Evolutionary conservation across 495 filamentous ascomycete species (phyloP).

Genomic region (Hypomontagnella submonticulosa): DNA sequence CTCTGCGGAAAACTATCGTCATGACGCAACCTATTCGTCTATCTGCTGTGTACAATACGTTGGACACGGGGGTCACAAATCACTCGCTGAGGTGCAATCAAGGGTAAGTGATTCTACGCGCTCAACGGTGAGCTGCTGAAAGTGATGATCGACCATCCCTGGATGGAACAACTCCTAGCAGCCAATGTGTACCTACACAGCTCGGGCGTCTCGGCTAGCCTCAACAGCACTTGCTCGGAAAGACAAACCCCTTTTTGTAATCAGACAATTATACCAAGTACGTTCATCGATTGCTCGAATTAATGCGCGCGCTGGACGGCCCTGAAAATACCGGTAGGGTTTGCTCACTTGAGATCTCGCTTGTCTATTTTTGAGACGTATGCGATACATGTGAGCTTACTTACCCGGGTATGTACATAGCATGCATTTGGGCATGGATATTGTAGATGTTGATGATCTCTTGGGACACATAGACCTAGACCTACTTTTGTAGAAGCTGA

Average conservation of each 20-base stretch:
- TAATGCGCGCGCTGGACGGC: too few species aligned
- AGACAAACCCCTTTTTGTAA: not conserved
- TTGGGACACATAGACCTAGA: not conserved
- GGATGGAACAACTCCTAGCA: conserved; percentile 16
- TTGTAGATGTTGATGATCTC: too few species aligned
- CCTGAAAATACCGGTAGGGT: too few species aligned
- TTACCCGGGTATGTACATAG: not conserved
- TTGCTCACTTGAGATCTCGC: not conserved
- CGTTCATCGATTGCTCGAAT: not conserved
- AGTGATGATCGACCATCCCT: conserved; percentile 29
- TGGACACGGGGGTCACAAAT: conserved; percentile 4
- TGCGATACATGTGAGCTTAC: conserved; percentile 22
- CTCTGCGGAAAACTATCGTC: conserved; percentile 17
- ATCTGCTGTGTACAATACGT: conserved; percentile 8
- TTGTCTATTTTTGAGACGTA: conserved; percentile 14
- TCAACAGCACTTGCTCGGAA: conserved; percentile 14
- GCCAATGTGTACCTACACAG: conserved; percentile 21
- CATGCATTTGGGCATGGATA: too few species aligned
- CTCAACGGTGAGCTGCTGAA: conserved; percentile 25
- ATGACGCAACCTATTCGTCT: conserved; percentile 35
- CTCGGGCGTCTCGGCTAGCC: conserved; percentile 34
- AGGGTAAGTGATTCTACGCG: conserved; percentile 22
- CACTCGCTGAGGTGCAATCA: conserved; percentile 21
- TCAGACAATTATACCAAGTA: conserved; percentile 10
- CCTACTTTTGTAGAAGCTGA: conserved; percentile 28